phyloP scores from a whole-genome alignment of 148 eudicot species.

The Silene latifolia region DNA sequence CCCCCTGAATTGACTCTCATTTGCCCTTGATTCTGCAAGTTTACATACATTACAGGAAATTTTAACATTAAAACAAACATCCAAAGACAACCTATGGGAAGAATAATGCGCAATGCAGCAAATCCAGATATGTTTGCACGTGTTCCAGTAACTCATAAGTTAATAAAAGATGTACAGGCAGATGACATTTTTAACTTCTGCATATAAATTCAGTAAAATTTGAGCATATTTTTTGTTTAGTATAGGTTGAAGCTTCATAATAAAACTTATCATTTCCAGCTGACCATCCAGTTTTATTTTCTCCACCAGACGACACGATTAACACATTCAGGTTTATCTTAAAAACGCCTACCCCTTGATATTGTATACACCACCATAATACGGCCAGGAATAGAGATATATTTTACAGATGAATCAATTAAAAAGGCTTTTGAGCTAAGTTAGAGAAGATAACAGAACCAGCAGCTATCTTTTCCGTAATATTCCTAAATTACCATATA shows the following conservation, averaged over 20 bases:
- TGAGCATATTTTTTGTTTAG: not conserved
- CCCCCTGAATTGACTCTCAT: constrained; percentile 74
- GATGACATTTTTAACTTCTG: not conserved
- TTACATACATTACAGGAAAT: constrained; percentile 4
- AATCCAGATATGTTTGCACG: not conserved
- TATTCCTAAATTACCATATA: not conserved
- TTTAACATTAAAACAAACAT: not conserved
- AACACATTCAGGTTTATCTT: not conserved
- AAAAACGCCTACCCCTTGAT: not conserved
- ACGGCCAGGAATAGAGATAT: not conserved
- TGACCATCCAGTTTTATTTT: not conserved
- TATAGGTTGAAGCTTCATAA: not conserved
- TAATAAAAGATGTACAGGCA: not conserved
- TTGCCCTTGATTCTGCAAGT: constrained; percentile 78
- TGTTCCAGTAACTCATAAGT: not conserved
- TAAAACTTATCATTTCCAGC: not conserved
- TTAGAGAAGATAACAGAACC: not conserved
- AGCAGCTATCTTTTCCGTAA: not conserved
- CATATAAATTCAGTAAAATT: not conserved
- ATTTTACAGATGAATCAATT: not conserved
- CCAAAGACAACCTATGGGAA: not conserved
- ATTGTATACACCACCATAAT: not conserved
- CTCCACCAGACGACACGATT: not conserved
- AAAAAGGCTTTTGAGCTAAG: not conserved
- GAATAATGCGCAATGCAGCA: not conserved